Percentiles rank a stretch among this genome's conserved stretches.
These are phyloP conservation scores for Ophiostoma perfectum DNA, from an alignment of 2,329 filamentous ascomycete genomes.

Conservation along the genomic window DNA sequence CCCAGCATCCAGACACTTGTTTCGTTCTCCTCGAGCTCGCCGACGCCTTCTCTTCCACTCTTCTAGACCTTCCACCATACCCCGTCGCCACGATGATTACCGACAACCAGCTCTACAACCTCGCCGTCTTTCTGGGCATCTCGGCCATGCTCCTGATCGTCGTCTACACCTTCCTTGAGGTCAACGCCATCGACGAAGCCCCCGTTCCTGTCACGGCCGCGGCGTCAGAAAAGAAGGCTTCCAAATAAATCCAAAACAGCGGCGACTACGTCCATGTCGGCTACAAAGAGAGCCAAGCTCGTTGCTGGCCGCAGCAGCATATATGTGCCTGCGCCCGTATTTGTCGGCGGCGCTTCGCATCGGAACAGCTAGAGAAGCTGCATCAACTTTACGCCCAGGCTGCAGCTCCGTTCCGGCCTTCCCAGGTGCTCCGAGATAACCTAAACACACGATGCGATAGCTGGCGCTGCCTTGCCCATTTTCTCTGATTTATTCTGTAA, in stretches of 20 bases:
- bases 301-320: background rate
- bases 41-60: background rate
- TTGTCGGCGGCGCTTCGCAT: background rate
- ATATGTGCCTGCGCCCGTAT: background rate
- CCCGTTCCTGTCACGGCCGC: constrained; percentile 20
- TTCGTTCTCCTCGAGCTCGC: background rate
- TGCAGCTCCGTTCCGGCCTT: background rate
- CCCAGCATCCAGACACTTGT: background rate
- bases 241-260: background rate
- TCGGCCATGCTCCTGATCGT: constrained; percentile 88
- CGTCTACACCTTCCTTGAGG: constrained; percentile 91
- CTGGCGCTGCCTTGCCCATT: background rate
- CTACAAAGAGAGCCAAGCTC: background rate
- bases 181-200: constrained; percentile 61
- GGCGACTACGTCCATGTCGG: background rate
- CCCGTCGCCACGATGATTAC: constrained; percentile 69
- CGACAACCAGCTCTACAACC: constrained; percentile 81
- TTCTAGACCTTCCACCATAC: background rate
- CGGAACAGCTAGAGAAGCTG: background rate
- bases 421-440: background rate
- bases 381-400: background rate
- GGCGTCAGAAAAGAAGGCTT: constrained; percentile 21
- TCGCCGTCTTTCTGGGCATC: constrained; percentile 89
- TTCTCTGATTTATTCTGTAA: constrained; percentile 6
- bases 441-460: background rate